These are phyloP conservation scores for Penicillium egyptiacum DNA, from an alignment of 495 filamentous ascomycete genomes.

Conservation along the genomic window DNA sequence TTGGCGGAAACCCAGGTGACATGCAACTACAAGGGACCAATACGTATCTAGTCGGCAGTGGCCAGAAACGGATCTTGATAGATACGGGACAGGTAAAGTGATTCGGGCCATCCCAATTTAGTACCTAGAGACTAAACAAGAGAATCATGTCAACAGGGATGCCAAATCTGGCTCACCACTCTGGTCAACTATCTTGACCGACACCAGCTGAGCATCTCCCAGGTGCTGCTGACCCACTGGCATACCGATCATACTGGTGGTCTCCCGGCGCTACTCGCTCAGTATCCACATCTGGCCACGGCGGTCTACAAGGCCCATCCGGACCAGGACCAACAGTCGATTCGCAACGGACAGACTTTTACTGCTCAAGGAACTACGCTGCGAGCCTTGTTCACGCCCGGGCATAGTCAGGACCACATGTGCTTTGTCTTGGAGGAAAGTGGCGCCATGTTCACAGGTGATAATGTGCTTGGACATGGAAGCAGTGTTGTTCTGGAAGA, in stretches of 20 bases:
- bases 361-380: conserved; percentile 42
- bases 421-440: conserved; percentile 55
- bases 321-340: conserved; percentile 43
- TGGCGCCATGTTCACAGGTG: conserved; percentile 81
- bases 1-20: conserved; percentile 70
- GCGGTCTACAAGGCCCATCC: conserved; percentile 50
- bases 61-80: conserved; percentile 59
- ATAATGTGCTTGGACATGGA: conserved; percentile 58
- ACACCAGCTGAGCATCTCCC: conserved; percentile 48
- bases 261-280: conserved; percentile 57
- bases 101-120: neutral
- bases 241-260: conserved; percentile 79
- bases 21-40: conserved; percentile 66
- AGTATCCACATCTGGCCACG: conserved; percentile 45
- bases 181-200: conserved; percentile 24
- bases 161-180: conserved; percentile 33
- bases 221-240: conserved; percentile 75
- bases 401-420: conserved; percentile 49
- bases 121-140: neutral
- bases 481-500: conserved; percentile 31
- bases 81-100: conserved; percentile 58
- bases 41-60: conserved; percentile 74
- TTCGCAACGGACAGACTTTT: conserved; percentile 42
- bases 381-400: conserved; percentile 40
- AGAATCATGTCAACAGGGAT: conserved; percentile 25